Base-by-base conservation (phyloP, 1,284 basidiomycete species). In the Ceratobasidium sp. region DNA sequence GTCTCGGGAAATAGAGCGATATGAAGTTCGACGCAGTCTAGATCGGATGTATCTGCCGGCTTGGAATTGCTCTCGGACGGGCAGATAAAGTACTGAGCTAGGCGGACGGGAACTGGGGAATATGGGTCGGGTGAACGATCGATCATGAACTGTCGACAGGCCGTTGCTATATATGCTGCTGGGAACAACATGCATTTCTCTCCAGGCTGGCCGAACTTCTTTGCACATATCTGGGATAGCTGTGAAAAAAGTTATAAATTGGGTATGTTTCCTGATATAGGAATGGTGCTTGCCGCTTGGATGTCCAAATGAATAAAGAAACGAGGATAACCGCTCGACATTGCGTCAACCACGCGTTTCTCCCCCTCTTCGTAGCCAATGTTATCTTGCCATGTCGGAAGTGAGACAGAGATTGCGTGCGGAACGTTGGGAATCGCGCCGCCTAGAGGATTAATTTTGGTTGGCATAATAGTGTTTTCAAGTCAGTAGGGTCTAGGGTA, bases 361-460 rank as follows among this genome's bases (percentile, higher is more conserved):
- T 93, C 91, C 15, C 96, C 96, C 81, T 96, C 93, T 84, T 99
- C 97, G 81, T 99, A 99, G 15, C 89, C 97, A 63, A 99, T 90
- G 80, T 94, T 96, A 84, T 99, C 98, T 67, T 87, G 86, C 97
- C 97, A 99, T 23, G 90, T 95, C 0, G 98, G 98, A 0, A 99
- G 88, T 7, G 96, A 98, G n/a, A 99, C 97, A 0, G 96, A 97
- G 78, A 99, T 96, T 49, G 98, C 98, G 82, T 99, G 98, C 4
- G 92, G 89, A 0, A 85, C 82, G 75, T 83, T 79, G 20, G 84
- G 71, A 26, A 75, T 65, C 15, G 71, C 61, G 35, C 45, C 71
- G 45, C 71, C 71, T 7, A 75, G 69, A 11, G 58, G 45, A n/a
- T 45, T 26, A 23, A 61, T 8, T 64, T 51, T 53, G 15, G 71